A percentile compares a stretch with the other conserved stretches of the same genome.
phyloP scores from a whole-genome alignment of 345 rosid genomes.

The Cochlearia excelsa region DNA sequence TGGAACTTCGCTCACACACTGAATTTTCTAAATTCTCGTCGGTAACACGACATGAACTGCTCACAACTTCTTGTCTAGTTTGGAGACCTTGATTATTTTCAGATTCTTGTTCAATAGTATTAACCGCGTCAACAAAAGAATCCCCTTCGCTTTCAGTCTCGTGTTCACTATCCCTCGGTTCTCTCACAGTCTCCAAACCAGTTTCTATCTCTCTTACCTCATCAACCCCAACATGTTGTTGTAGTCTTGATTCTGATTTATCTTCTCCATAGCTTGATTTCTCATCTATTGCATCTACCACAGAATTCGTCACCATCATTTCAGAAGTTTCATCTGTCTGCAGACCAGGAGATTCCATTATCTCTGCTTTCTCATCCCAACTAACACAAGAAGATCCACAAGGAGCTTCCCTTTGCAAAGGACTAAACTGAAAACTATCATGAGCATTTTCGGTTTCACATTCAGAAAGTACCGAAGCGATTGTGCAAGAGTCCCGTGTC shows the following conservation, averaged over 20 bases:
- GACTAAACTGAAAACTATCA: constrained; percentile 37
- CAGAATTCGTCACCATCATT: constrained; percentile 18
- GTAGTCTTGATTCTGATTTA: constrained; percentile 33
- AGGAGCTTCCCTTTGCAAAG: constrained; percentile 40
- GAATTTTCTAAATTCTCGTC: constrained; percentile 19
- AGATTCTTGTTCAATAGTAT: constrained; percentile 77
- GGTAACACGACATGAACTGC: constrained; percentile 15
- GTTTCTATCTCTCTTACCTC: constrained; percentile 49
- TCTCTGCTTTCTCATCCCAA: constrained; percentile 87
- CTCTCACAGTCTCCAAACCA: constrained; percentile 54
- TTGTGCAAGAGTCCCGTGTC: constrained; percentile 40
- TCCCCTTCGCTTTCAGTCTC: constrained; percentile 86
- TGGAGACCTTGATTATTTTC: constrained; percentile 34
- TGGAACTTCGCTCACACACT: constrained; percentile 22
- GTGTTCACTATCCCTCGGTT: constrained; percentile 43
- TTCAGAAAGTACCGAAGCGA: constrained; percentile 44
- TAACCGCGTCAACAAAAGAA: constrained; percentile 74
- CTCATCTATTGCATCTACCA: constrained; percentile 18
- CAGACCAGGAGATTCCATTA: constrained; percentile 43
- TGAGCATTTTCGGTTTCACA: constrained; percentile 38
- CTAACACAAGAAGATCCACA: constrained; percentile 50
- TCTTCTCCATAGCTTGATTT: constrained; percentile 25
- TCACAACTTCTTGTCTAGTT: constrained; percentile 15
- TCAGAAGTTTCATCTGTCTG: constrained; percentile 39
- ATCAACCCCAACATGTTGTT: constrained; percentile 49